phyloP scores from a whole-genome alignment of 345 rosid genomes.

The Eucalyptus polyanthemos region DNA sequence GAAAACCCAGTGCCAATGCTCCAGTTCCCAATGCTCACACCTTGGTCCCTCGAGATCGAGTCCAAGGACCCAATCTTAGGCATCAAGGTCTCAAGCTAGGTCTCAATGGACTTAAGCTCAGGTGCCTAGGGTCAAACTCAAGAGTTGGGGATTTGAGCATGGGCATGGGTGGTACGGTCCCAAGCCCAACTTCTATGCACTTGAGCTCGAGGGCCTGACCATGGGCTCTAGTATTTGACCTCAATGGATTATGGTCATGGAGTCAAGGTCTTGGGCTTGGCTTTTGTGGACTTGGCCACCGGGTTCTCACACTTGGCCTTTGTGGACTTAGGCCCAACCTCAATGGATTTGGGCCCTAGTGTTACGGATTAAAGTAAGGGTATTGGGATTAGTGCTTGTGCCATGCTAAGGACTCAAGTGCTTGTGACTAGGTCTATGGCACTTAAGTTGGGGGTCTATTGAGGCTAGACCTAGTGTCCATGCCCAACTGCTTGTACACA shows the following conservation, averaged over 20 bases:
- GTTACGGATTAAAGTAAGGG: not conserved
- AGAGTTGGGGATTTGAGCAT: no score
- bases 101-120: not conserved
- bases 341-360: not conserved
- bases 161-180: not conserved
- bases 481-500: accelerated
- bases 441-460: not conserved
- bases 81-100: accelerated
- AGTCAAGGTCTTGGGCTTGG: not conserved
- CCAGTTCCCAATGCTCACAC: not conserved
- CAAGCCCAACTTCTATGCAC: not conserved
- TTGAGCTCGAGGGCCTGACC: not conserved
- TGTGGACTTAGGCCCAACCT: not conserved
- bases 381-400: not conserved
- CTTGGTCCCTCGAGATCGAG: not conserved
- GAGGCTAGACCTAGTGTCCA: accelerated
- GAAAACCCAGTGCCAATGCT: not conserved
- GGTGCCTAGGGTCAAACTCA: no score
- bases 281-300: not conserved
- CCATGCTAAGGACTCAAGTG: not conserved
- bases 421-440: accelerated
- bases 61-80: accelerated
- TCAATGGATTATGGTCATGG: not conserved
- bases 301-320: not conserved
- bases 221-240: no score